Percentiles rank a stretch among this genome's conserved stretches.
phyloP scores from a whole-genome alignment of 345 rosid genomes.

The Balakata baccata region DNA sequence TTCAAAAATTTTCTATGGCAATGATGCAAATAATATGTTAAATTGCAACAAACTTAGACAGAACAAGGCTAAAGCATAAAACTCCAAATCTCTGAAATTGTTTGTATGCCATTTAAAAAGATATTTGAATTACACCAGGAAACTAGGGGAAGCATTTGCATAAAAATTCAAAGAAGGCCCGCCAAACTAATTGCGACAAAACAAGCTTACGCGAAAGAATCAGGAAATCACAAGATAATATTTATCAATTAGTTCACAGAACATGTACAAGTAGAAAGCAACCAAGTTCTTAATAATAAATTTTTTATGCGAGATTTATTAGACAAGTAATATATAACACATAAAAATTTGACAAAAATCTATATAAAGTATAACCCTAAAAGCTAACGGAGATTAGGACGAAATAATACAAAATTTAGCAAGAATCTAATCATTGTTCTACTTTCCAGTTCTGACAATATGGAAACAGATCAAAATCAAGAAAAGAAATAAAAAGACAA shows the following conservation, averaged over 20 bases:
- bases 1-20: neutral
- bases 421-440: too few species aligned
- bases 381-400: neutral
- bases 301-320: too few species aligned
- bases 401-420: too few species aligned
- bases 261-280: neutral
- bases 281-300: too few species aligned
- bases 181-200: neutral
- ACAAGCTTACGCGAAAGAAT: neutral
- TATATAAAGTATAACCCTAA: too few species aligned
- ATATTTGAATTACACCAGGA: neutral
- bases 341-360: too few species aligned
- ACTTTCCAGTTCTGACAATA: too few species aligned
- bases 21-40: neutral
- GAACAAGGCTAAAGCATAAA: neutral
- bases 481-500: neutral
- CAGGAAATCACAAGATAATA: neutral
- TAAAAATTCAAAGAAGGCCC: neutral
- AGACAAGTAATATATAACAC: too few species aligned
- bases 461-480: neutral
- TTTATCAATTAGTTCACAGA: neutral
- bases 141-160: neutral
- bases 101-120: neutral
- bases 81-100: neutral
- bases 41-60: neutral